Evolutionary conservation across 805 yeast species (phyloP).

Genomic region (Teunomyces aglyptinius): DNA sequence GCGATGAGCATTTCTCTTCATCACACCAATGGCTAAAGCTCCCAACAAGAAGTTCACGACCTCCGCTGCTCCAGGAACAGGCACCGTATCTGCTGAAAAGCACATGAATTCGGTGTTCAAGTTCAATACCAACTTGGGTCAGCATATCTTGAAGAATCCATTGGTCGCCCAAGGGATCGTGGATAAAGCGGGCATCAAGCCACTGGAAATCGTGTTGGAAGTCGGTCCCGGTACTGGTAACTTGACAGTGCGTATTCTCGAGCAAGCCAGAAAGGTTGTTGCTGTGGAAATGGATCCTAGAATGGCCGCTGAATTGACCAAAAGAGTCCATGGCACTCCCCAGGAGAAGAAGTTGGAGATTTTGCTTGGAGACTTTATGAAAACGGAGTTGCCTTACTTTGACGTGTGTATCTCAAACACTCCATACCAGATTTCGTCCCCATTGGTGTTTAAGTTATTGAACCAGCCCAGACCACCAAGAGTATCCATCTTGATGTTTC

Average conservation of each 20-base stretch:
- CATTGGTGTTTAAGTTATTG: slow-evolving; percentile 87
- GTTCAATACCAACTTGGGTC: slow-evolving; percentile 95
- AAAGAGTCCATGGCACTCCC: slow-evolving; percentile 97
- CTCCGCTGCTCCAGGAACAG: slow-evolving; percentile 46
- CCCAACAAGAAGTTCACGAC: slow-evolving; percentile 59
- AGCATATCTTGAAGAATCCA: slow-evolving; percentile 95
- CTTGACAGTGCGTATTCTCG: slow-evolving; percentile 86
- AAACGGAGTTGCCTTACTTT: slow-evolving; percentile 89
- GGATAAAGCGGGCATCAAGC: slow-evolving; percentile 89
- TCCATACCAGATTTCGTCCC: slow-evolving; percentile 96
- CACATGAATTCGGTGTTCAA: slow-evolving; percentile 85
- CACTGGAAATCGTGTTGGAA: slow-evolving; percentile 90
- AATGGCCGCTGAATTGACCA: slow-evolving; percentile 98
- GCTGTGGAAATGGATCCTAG: slow-evolving; percentile 99
- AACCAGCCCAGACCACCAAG: slow-evolving; percentile 93
- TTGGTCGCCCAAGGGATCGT: slow-evolving; percentile 97
- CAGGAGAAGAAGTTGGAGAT: slow-evolving; percentile 88
- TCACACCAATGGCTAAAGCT: slow-evolving; percentile 57
- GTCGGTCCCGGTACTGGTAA: slow-evolving; percentile 99
- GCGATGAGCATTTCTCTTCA: slow-evolving; percentile 2
- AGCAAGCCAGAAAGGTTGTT: slow-evolving; percentile 88
- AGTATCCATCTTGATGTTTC: slow-evolving; percentile 94
- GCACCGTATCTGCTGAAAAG: slow-evolving; percentile 65
- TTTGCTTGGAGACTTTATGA: slow-evolving; percentile 92
- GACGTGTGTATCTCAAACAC: slow-evolving; percentile 97